A percentile compares a stretch with the other conserved stretches of the same genome.
These are phyloP conservation scores for Articulospora tetracladia DNA, from an alignment of 495 filamentous ascomycete genomes.

Conservation along the genomic window DNA sequence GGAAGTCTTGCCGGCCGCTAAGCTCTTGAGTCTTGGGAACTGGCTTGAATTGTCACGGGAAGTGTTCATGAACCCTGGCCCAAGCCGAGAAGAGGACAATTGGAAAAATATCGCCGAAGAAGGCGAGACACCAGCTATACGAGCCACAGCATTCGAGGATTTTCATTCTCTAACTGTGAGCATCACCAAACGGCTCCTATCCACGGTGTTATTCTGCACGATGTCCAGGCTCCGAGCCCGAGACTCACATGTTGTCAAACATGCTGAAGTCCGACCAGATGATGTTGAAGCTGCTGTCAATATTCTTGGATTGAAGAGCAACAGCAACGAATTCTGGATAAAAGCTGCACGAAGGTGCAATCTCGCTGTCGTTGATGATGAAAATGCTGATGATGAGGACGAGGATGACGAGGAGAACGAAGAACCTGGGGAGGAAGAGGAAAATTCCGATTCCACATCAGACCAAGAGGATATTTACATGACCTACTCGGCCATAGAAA, in stretches of 20 bases:
- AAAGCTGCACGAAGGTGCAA: slow-evolving; percentile 53
- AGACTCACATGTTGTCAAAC: slow-evolving; percentile 32
- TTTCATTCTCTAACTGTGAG: slow-evolving; percentile 65
- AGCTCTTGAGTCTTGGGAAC: slow-evolving; percentile 51
- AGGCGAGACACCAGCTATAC: slow-evolving; percentile 60
- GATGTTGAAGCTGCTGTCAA: slow-evolving; percentile 68
- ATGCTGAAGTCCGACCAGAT: slow-evolving; percentile 39
- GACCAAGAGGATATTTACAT: not conserved
- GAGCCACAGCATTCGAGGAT: slow-evolving; percentile 64
- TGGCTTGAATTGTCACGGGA: slow-evolving; percentile 64
- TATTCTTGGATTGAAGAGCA: slow-evolving; percentile 43
- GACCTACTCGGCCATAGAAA: not conserved
- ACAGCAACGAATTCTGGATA: slow-evolving; percentile 54
- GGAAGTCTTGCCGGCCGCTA: slow-evolving; percentile 43
- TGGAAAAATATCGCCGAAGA: slow-evolving; percentile 51
- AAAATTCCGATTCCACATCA: no score
- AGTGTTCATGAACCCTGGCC: slow-evolving; percentile 75
- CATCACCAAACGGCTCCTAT: slow-evolving; percentile 65
- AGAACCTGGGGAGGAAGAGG: slow-evolving; percentile 15
- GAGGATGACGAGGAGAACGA: not conserved
- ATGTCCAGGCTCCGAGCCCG: slow-evolving; percentile 49
- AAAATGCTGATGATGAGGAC: slow-evolving; percentile 3
- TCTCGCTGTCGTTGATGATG: slow-evolving; percentile 49
- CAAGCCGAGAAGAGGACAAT: slow-evolving; percentile 51
- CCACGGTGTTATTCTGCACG: slow-evolving; percentile 62